Base-by-base conservation (phyloP, 2,329 filamentous ascomycete genomes). In the Aureobasidium musti region DNA sequence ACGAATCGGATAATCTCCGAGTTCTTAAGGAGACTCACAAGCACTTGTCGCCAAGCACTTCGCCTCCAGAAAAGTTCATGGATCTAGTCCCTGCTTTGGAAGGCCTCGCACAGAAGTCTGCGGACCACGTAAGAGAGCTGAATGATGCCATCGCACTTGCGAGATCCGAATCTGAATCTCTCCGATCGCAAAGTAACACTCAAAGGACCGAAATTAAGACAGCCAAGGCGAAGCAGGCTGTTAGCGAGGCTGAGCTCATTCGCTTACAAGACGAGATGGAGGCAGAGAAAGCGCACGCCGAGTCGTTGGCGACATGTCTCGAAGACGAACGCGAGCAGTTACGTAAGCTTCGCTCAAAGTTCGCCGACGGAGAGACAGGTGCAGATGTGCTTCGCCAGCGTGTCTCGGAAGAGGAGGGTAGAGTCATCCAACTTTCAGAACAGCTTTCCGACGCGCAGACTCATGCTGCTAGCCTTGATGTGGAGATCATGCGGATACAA, bases 351-450 rank as follows among this genome's bases (percentile, higher is more conserved):
- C 86, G 91, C 66, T 81, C 82, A 19, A 90, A 89, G 75, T 88
- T 96, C 73, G 87, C 90, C 1, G 90, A 93, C 70, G 92, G 91
- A 19, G 91, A 95, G 76, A 92, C 88, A 3, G 92, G 92, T 5
- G 92, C 91, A 0, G 91, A 93, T 76, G 87, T 86, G 33, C 79
- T 97, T 65, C 87, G 90, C 65, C 89, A 89, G 77, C 86, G 88
- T 65, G 82, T 96, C 3, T 86, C 89, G 49, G 90, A 91, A 67
- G 89, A 92, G 72, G 91, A 96, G 76, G 82, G 81, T 67, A 91
- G 87, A 76, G 85, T 91, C 4, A 84, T 84, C 26, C 83, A 82
- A 14, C 79, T 96, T 33, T 85, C 86, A 2, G 86, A 91, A 71
- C 86, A 91, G 72, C 82, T 96, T 23, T 88, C 89, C 3, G 86